Evolutionary conservation across 345 rosid species (phyloP).

Genomic region (Leavenworthia alabamica): DNA sequence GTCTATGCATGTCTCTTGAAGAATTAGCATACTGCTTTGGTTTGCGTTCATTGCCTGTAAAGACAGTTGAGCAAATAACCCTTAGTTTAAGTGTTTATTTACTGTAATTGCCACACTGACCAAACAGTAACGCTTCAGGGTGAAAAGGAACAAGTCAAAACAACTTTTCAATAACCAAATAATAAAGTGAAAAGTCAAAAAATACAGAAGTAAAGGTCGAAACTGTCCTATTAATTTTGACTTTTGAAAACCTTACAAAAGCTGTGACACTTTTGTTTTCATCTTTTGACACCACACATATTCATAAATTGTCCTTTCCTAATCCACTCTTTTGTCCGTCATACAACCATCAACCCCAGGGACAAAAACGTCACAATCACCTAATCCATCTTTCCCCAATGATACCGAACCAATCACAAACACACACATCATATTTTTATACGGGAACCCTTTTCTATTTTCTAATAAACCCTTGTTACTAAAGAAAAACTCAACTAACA

Average conservation of each 20-base stretch:
- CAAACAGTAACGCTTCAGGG: conserved; percentile 17
- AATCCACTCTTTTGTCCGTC: conserved; percentile 28
- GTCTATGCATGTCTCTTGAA: conserved; percentile 61
- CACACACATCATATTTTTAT: not conserved
- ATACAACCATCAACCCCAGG: conserved; percentile 20
- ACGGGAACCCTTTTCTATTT: not conserved
- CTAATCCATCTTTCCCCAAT: conserved; percentile 19
- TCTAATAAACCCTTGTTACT: not conserved
- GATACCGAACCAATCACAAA: conserved; percentile 18
- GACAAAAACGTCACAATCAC: conserved; percentile 31
- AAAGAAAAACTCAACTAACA: not conserved
- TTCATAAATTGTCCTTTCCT: conserved; percentile 33
- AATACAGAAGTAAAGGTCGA: conserved; percentile 33
- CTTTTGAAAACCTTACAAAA: conserved; percentile 34
- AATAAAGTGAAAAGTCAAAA: conserved; percentile 30
- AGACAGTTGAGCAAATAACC: not conserved
- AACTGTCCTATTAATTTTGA: conserved; percentile 49
- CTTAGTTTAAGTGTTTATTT: not conserved
- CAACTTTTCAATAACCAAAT: not conserved
- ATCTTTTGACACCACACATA: conserved; percentile 31
- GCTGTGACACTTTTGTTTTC: conserved; percentile 28
- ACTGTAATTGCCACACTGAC: conserved; percentile 16
- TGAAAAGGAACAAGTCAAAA: conserved; percentile 16
- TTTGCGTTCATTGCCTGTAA: conserved; percentile 48
- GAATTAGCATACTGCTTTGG: conserved; percentile 59